Evolutionary conservation across 805 yeast species (phyloP).

Genomic region (Candida michaelii): DNA sequence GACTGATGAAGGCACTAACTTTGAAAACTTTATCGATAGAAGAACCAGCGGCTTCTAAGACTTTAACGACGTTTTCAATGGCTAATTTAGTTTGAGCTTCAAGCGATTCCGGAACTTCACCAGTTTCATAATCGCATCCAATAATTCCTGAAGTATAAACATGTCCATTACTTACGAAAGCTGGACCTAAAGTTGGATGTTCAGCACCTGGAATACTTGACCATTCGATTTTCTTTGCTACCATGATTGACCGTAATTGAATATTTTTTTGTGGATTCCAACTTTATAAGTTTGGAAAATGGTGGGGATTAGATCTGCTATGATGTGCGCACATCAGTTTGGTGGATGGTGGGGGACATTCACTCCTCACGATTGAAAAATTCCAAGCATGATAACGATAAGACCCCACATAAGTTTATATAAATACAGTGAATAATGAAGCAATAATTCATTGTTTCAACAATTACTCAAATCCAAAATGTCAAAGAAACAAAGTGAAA

Average conservation of each 20-base stretch:
- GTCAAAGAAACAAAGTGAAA: not conserved
- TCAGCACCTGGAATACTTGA: conserved; percentile 30
- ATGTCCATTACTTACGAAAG: conserved; percentile 26
- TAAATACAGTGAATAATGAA: not conserved
- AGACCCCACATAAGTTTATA: not conserved
- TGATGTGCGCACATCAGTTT: not conserved
- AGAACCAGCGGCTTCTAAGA: conserved; percentile 46
- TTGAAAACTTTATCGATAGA: conserved; percentile 47
- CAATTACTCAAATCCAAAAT: not conserved
- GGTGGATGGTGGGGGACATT: conserved; percentile 5
- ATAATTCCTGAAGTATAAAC: conserved; percentile 51
- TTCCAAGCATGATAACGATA: conserved; percentile 3
- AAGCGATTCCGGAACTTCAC: conserved; percentile 41
- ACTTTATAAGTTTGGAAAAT: not conserved
- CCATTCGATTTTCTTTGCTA: conserved; percentile 24
- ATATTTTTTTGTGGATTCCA: not conserved
- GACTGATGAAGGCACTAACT: conserved; percentile 48
- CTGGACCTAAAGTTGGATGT: conserved; percentile 31
- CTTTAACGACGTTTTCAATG: conserved; percentile 41
- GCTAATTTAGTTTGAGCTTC: conserved; percentile 48
- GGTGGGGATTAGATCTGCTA: conserved; percentile 1
- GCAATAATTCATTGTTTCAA: not conserved
- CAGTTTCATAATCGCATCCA: conserved; percentile 41
- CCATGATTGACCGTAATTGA: too few species aligned
- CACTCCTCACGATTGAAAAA: not conserved